A percentile compares a stretch with the other conserved stretches of the same genome.
Conservation (phyloP, 768 basidiomycete species). For the Boletus subparvulus region DNA sequence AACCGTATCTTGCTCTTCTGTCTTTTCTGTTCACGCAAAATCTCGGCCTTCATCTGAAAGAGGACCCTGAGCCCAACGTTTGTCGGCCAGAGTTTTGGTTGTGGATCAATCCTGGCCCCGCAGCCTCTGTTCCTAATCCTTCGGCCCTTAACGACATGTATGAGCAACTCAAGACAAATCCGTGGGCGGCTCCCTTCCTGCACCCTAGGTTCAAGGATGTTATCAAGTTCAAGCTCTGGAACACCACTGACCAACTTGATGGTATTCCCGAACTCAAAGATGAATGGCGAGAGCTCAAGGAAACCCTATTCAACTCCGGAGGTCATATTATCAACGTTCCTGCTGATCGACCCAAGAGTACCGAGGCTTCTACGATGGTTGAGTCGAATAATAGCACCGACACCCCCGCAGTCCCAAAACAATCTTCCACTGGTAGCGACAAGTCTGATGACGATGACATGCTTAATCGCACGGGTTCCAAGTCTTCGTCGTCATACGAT, state of each 20-base stretch:
- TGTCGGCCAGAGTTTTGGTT: slow-evolving; percentile 96
- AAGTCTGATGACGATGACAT: slow-evolving; percentile 50
- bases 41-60: slow-evolving; percentile 70
- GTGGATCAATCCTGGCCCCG: slow-evolving; percentile 99
- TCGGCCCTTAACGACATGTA: slow-evolving; percentile 81
- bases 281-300: slow-evolving; percentile 78
- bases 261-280: slow-evolving; percentile 85
- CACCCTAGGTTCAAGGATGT: slow-evolving; percentile 90
- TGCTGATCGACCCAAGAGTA: slow-evolving; percentile 37
- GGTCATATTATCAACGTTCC: slow-evolving; percentile 73
- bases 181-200: slow-evolving; percentile 94
- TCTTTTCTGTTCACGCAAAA: slow-evolving; percentile 98
- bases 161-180: slow-evolving; percentile 74
- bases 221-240: slow-evolving; percentile 96
- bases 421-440: slow-evolving; percentile 24
- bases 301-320: slow-evolving; percentile 84
- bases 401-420: slow-evolving; percentile 10
- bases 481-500: slow-evolving; percentile 85
- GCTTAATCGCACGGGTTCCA: slow-evolving; percentile 84
- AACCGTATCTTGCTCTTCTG: slow-evolving; percentile 91
- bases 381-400: slow-evolving; percentile 27
- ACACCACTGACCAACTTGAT: slow-evolving; percentile 95
- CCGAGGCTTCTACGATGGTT: slow-evolving; percentile 19
- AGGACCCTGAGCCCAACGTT: slow-evolving; percentile 38
- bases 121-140: slow-evolving; percentile 84